Evolutionary conservation across 306 rosid genomes (phyloP).

Genomic region (Luffa aegyptiaca): DNA sequence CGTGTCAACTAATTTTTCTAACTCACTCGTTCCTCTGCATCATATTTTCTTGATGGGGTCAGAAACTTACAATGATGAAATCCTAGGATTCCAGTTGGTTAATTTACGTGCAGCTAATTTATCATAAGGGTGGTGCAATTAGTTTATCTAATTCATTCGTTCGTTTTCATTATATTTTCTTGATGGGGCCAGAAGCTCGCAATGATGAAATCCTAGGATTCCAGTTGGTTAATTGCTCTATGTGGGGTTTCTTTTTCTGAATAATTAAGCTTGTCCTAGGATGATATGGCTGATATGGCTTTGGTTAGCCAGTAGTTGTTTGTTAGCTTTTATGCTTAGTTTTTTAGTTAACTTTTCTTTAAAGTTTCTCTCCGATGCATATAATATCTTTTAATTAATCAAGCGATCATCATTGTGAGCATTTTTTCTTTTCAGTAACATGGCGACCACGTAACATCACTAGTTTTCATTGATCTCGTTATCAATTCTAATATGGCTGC

Average conservation of each 20-base stretch:
- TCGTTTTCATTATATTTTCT: not conserved
- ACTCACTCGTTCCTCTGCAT: not conserved
- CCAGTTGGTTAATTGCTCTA: not conserved
- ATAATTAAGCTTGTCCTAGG: not conserved
- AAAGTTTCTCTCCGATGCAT: not conserved
- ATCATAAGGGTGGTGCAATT: not conserved
- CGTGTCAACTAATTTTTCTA: not conserved
- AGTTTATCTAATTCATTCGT: not conserved
- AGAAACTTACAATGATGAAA: not conserved
- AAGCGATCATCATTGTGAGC: not conserved
- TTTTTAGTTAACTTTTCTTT: not conserved
- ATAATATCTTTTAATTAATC: not conserved
- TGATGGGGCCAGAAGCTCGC: not conserved
- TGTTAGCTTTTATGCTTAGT: not conserved
- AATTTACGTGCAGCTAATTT: not conserved
- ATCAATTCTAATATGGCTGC: not conserved
- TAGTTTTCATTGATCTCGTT: not conserved
- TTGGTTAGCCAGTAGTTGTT: not conserved
- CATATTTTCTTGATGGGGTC: not conserved
- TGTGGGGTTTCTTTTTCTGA: not conserved
- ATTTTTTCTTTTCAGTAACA: not conserved
- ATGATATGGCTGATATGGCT: not conserved
- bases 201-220: conserved; percentile 8
- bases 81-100: conserved; percentile 1
- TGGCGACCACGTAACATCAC: not conserved